phyloP scores from a whole-genome alignment of 441 rosid species.

The Lepidium campestre region DNA sequence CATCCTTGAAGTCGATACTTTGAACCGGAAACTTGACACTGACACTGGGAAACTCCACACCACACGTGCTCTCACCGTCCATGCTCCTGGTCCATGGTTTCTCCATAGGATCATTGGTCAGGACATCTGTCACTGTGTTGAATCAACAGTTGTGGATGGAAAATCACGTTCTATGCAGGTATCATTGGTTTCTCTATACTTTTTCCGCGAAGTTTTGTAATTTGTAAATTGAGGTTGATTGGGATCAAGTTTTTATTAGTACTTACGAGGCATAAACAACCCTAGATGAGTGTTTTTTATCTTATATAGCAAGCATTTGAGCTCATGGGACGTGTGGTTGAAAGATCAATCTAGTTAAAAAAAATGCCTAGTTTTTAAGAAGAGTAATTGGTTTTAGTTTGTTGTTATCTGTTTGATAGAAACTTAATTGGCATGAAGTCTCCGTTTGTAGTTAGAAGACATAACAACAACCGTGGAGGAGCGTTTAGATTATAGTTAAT shows the following conservation, averaged over 20 bases:
- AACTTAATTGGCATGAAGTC: neutral
- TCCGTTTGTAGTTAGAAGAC: neutral
- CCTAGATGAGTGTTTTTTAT: neutral
- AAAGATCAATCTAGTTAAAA: neutral
- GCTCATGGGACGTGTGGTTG: neutral
- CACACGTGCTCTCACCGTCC: conserved; percentile 77
- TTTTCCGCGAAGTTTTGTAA: neutral
- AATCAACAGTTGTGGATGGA: conserved; percentile 80
- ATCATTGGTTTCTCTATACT: neutral
- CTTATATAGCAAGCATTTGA: neutral
- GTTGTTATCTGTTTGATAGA: neutral
- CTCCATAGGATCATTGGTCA: conserved; percentile 72
- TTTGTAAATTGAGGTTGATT: neutral
- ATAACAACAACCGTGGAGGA: neutral
- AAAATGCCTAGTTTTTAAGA: neutral
- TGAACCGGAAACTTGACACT: conserved; percentile 62
- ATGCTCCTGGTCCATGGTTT: conserved; percentile 95
- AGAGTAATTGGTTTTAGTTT: neutral
- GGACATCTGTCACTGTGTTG: conserved; percentile 89
- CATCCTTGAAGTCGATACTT: conserved; percentile 76
- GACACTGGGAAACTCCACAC: conserved; percentile 73
- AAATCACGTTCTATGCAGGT: conserved; percentile 63
- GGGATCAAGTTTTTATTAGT: neutral
- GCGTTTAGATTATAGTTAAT: neutral
- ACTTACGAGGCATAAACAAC: neutral